phyloP scores from a whole-genome alignment of 148 eudicot species.

The Oxyria digyna region DNA sequence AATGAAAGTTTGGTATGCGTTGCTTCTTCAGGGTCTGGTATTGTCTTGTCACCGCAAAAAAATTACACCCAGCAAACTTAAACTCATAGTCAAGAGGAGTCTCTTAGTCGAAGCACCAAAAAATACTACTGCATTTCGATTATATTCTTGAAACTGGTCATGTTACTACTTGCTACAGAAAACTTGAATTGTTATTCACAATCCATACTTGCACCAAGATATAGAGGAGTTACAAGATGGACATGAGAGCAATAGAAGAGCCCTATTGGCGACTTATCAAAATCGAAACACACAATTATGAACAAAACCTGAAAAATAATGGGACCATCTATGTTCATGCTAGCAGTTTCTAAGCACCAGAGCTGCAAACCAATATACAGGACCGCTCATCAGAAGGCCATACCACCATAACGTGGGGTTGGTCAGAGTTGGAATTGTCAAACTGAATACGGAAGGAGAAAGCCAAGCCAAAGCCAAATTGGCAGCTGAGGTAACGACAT shows the following conservation, averaged over 20 bases:
- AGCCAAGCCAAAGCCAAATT: background rate
- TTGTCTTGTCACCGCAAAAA: too few species aligned
- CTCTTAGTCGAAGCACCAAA: too few species aligned
- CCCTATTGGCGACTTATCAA: too few species aligned
- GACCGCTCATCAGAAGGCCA: background rate
- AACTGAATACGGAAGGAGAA: background rate
- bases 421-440: background rate
- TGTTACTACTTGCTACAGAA: background rate
- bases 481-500: background rate
- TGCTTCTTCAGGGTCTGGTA: too few species aligned
- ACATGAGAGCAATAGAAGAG: too few species aligned
- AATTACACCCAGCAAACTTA: too few species aligned
- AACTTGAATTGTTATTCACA: too few species aligned
- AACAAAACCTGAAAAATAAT: background rate
- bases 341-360: background rate
- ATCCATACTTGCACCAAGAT: too few species aligned
- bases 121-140: background rate
- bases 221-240: too few species aligned
- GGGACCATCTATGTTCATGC: background rate
- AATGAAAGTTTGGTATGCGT: too few species aligned
- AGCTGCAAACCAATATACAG: background rate
- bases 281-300: background rate
- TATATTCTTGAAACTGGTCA: background rate
- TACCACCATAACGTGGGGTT: background rate
- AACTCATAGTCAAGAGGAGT: too few species aligned